Conservation (phyloP, 768 basidiomycete species). For the Lactarius akahatsu region DNA sequence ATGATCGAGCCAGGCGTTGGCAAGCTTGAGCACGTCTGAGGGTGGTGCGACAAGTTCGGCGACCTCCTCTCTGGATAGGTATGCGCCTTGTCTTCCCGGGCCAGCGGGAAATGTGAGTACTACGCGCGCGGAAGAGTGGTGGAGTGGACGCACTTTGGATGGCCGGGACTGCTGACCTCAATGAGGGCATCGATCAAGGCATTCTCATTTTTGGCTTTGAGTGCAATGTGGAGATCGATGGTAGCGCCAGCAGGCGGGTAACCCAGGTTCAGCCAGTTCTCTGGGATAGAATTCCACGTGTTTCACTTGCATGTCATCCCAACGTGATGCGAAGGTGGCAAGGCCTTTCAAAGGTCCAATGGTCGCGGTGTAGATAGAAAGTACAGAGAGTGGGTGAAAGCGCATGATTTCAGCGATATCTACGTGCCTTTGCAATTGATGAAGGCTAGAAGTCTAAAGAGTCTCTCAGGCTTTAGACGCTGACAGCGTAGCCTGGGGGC, state of each 20-base stretch:
- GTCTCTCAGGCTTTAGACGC: too few relatives aligned
- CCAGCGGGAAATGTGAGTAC: too few relatives aligned
- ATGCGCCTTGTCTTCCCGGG: neutral
- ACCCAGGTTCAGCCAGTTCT: neutral
- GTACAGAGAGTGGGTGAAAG: too few relatives aligned
- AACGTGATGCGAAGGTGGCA: neutral
- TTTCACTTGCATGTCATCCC: rapidly evolving
- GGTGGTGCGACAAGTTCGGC: too few relatives aligned
- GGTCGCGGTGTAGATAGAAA: too few relatives aligned
- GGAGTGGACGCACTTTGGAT: neutral
- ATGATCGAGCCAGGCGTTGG: too few relatives aligned
- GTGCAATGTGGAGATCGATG: neutral
- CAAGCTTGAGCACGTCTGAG: too few relatives aligned
- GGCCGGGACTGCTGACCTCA: neutral
- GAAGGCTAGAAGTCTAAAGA: too few relatives aligned
- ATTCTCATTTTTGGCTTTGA: neutral
- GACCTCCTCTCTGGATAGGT: neutral
- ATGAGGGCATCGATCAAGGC: neutral
- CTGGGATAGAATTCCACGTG: neutral
- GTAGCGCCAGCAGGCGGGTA: neutral
- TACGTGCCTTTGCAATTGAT: too few relatives aligned
- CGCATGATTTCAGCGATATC: too few relatives aligned
- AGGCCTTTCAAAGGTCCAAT: neutral
- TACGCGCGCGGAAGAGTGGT: neutral
- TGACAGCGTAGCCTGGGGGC: too few relatives aligned